Percentiles rank a stretch among this genome's conserved stretches.
These are phyloP conservation scores for Astraeus odoratus DNA, from an alignment of 768 basidiomycete species.

Conservation along the genomic window DNA sequence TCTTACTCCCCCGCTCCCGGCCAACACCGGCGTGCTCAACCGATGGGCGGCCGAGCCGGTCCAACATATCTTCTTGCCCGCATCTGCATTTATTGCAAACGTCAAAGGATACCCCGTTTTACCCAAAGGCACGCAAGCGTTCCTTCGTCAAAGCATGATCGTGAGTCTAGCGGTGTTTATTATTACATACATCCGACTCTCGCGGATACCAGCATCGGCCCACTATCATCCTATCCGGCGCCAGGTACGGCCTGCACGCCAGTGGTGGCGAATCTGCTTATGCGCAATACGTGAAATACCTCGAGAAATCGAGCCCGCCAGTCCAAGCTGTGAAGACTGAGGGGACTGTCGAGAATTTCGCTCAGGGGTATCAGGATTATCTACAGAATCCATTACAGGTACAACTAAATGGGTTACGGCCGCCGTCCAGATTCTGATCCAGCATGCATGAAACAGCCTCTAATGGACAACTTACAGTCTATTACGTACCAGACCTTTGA, in stretches of 20 bases:
- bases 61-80: constrained; percentile 82
- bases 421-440: constrained; percentile 6
- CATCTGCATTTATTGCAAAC: constrained; percentile 90
- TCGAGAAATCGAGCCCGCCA: constrained; percentile 70
- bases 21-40: constrained; percentile 63
- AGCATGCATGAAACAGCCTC: constrained; percentile 45
- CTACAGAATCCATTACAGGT: constrained; percentile 93
- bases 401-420: constrained; percentile 11
- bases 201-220: constrained; percentile 63
- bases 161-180: constrained; percentile 34
- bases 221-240: constrained; percentile 73
- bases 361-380: constrained; percentile 91
- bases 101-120: constrained; percentile 95
- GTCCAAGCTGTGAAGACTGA: constrained; percentile 55
- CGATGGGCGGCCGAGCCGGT: constrained; percentile 95
- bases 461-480: constrained; percentile 97
- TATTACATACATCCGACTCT: constrained; percentile 15
- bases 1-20: constrained; percentile 81
- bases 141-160: constrained; percentile 86
- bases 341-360: constrained; percentile 84
- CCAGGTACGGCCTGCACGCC: constrained; percentile 54
- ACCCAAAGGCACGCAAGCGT: constrained; percentile 86
- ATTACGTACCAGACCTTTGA: constrained; percentile 97
- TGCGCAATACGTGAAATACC: constrained; percentile 77
- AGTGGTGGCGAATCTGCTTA: constrained; percentile 85